A percentile compares a stretch with the other conserved stretches of the same genome.
Evolutionary conservation across 1,284 basidiomycete species (phyloP).

Genomic region (Cryptococcus jaspeensis): DNA sequence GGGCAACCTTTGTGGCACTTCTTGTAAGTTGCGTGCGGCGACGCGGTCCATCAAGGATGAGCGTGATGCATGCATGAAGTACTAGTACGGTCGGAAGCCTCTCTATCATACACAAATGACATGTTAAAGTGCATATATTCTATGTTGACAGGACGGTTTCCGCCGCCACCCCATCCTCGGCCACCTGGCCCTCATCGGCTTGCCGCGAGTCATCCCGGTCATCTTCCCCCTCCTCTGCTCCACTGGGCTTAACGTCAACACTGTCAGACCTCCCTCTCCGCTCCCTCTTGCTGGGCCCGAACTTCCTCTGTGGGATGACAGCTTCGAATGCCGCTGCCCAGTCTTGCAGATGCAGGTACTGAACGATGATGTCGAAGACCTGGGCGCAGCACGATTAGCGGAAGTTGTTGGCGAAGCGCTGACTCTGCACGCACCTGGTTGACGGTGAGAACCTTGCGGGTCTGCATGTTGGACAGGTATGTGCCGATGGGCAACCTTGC

Average conservation of each 20-base stretch:
- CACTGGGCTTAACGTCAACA: not conserved
- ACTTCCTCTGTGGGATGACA: constrained; percentile 88
- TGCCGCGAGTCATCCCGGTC: not conserved
- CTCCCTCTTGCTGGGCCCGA: constrained; percentile 51
- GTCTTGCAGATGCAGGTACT: constrained; percentile 77
- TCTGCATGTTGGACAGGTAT: constrained; percentile 75
- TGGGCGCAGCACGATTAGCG: constrained; percentile 12
- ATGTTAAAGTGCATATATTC: too few relatives aligned
- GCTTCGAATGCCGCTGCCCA: constrained; percentile 81
- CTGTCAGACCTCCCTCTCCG: constrained; percentile 7
- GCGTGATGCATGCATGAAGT: too few relatives aligned
- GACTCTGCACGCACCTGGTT: constrained; percentile 65
- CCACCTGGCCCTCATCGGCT: not conserved
- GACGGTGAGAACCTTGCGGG: constrained; percentile 94
- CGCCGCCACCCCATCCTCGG: not conserved
- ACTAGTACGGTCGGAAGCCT: not conserved
- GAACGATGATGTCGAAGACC: constrained; percentile 86
- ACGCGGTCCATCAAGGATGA: too few relatives aligned
- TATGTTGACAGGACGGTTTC: not conserved
- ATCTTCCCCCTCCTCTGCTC: not conserved
- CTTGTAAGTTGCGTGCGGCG: too few relatives aligned
- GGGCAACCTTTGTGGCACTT: not conserved
- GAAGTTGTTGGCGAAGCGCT: not conserved
- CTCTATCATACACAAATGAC: too few relatives aligned
- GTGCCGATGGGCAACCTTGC: constrained; percentile 91